Evolutionary conservation across 164 flowering plant genomes (phyloP).

Genomic region (Cinnamomum micranthum): DNA sequence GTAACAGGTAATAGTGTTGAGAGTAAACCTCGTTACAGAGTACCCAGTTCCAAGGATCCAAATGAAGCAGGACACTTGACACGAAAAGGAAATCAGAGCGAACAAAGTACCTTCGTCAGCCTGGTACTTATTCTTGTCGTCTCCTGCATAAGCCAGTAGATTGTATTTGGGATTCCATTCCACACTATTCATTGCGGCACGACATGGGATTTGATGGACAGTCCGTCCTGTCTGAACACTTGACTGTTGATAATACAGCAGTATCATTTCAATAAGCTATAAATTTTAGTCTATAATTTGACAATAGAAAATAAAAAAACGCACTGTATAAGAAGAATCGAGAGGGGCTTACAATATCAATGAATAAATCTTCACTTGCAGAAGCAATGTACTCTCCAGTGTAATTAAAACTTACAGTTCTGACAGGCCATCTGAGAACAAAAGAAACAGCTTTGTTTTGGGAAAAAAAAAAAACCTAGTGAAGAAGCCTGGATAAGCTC

Average conservation of each 20-base stretch:
- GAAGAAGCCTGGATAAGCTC: background rate
- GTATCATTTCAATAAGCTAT: constrained; percentile 1
- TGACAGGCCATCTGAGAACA: constrained; percentile 82
- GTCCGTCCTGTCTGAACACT: constrained; percentile 81
- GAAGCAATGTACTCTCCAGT: constrained; percentile 93
- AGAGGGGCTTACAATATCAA: constrained; percentile 69
- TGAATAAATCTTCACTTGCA: constrained; percentile 94
- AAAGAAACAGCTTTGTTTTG: background rate
- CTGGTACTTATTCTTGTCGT: constrained; percentile 92
- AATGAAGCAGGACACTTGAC: no score
- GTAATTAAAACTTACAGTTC: constrained; percentile 93
- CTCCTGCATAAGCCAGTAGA: constrained; percentile 95
- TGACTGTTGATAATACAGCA: constrained; percentile 46
- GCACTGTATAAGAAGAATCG: background rate
- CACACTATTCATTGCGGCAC: constrained; percentile 98
- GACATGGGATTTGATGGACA: constrained; percentile 88
- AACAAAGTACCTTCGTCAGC: constrained; percentile 75
- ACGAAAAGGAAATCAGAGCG: constrained; percentile 2
- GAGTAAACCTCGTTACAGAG: no score
- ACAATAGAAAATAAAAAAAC: background rate
- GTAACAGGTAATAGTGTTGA: no score
- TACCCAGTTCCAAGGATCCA: no score
- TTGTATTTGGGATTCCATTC: constrained; percentile 97
- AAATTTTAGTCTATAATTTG: background rate
- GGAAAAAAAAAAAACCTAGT: background rate